phyloP scores from a whole-genome alignment of 2,329 filamentous ascomycete genomes.

The Clonostachys rosea region DNA sequence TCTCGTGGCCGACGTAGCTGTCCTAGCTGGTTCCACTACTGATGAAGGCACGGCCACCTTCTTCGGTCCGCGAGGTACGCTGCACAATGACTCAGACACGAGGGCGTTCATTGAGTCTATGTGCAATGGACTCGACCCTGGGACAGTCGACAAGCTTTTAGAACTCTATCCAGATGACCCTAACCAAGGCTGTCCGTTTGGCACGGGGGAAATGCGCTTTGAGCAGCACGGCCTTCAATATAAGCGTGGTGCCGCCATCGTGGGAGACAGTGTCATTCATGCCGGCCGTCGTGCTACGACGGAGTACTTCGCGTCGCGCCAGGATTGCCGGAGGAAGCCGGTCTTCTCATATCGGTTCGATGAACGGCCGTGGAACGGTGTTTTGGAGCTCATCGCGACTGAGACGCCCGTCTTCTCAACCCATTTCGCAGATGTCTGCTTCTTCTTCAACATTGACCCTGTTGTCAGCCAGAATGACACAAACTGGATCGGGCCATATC shows the following conservation, averaged over 20 bases:
- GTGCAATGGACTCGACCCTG: background rate
- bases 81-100: background rate
- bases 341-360: slow-evolving; percentile 27
- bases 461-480: background rate
- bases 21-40: background rate
- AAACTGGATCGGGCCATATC: background rate
- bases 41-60: background rate
- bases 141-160: background rate
- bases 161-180: background rate
- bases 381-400: background rate
- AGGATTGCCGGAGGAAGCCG: slow-evolving; percentile 13
- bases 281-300: slow-evolving; percentile 31
- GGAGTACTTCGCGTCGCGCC: slow-evolving; percentile 35
- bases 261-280: background rate
- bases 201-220: slow-evolving; percentile 33
- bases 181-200: slow-evolving; percentile 29
- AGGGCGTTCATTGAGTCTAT: background rate
- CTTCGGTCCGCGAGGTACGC: background rate
- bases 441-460: slow-evolving; percentile 42
- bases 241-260: slow-evolving; percentile 6
- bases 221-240: background rate
- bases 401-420: slow-evolving; percentile 5
- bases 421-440: slow-evolving; percentile 13
- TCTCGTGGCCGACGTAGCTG: background rate
- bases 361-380: background rate